These are phyloP conservation scores for Alisma plantagoaquatica DNA, from an alignment of 106 monocot genomes.

Conservation along the genomic window DNA sequence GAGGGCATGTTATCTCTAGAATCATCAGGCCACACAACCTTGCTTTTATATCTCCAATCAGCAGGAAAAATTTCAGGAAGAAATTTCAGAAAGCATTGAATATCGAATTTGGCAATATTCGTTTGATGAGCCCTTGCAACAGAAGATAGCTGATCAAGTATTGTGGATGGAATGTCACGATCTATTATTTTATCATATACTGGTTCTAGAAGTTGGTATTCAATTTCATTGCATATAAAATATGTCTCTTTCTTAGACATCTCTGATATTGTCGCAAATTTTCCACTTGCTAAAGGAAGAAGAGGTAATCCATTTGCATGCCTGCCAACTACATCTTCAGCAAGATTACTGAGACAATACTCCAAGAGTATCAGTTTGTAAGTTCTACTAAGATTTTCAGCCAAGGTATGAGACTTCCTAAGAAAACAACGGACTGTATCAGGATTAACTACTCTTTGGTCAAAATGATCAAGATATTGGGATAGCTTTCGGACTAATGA, in stretches of 20 bases:
- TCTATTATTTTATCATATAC: conserved; percentile 63
- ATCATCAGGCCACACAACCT: conserved; percentile 57
- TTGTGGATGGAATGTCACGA: conserved; percentile 31
- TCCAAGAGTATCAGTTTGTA: conserved; percentile 66
- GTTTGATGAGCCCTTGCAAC: conserved; percentile 41
- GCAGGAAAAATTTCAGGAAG: conserved; percentile 61
- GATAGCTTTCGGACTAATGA: conserved; percentile 48
- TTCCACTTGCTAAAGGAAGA: conserved; percentile 78
- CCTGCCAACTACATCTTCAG: conserved; percentile 44
- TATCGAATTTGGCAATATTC: conserved; percentile 59
- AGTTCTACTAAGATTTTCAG: conserved; percentile 29
- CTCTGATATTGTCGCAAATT: conserved; percentile 52
- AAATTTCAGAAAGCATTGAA: conserved; percentile 46
- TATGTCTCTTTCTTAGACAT: conserved; percentile 25
- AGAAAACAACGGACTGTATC: conserved; percentile 60
- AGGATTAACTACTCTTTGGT: conserved; percentile 48
- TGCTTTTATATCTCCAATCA: conserved; percentile 67
- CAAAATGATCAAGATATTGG: conserved; percentile 24
- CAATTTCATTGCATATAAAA: conserved; percentile 68
- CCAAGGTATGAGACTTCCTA: conserved; percentile 24
- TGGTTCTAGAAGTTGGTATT: conserved; percentile 50
- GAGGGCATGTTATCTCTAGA: conserved; percentile 22
- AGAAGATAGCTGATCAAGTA: conserved; percentile 50
- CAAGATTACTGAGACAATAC: conserved; percentile 70
- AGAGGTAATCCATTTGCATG: conserved; percentile 59